Conservation (phyloP, 768 basidiomycete genomes). For the Boletus vinaceobasis region DNA sequence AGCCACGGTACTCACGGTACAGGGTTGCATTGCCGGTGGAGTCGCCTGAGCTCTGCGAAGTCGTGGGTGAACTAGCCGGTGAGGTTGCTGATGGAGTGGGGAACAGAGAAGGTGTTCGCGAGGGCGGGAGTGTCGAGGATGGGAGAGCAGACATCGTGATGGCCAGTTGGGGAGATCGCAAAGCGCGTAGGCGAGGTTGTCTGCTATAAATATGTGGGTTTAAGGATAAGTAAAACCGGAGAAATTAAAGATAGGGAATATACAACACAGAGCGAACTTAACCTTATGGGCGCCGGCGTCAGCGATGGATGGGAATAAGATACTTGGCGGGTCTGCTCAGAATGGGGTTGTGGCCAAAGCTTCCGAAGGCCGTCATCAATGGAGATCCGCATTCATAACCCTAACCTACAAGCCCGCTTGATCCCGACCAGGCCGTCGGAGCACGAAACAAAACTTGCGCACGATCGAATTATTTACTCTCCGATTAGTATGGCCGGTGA, state of each 20-base stretch:
- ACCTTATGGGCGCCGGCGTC: slow-evolving; percentile 3
- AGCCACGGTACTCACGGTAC: slow-evolving; percentile 24
- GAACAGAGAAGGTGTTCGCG: not conserved
- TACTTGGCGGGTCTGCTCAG: not conserved
- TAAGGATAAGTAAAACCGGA: not conserved
- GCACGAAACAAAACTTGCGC: not conserved
- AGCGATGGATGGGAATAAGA: slow-evolving; percentile 1
- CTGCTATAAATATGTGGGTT: slow-evolving; percentile 19
- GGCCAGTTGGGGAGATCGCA: not conserved
- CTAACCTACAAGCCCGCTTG: not conserved
- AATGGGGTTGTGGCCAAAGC: not conserved
- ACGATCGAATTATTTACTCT: not conserved
- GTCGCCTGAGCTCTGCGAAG: not conserved
- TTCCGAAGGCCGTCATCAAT: too few relatives aligned
- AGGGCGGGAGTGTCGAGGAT: not conserved
- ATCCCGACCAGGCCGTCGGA: slow-evolving; percentile 3
- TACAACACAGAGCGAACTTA: not conserved
- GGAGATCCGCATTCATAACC: slow-evolving; percentile 1
- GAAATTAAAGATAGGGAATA: not conserved
- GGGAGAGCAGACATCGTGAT: slow-evolving; percentile 12
- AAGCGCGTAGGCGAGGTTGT: not conserved
- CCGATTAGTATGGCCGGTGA: too few relatives aligned
- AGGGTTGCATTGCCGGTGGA: slow-evolving; percentile 22
- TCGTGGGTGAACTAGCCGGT: not conserved
- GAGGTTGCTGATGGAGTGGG: not conserved